A percentile compares a stretch with the other conserved stretches of the same genome.
Evolutionary conservation across 2,329 filamentous ascomycete species (phyloP).

Genomic region (Aspergillus sojae): DNA sequence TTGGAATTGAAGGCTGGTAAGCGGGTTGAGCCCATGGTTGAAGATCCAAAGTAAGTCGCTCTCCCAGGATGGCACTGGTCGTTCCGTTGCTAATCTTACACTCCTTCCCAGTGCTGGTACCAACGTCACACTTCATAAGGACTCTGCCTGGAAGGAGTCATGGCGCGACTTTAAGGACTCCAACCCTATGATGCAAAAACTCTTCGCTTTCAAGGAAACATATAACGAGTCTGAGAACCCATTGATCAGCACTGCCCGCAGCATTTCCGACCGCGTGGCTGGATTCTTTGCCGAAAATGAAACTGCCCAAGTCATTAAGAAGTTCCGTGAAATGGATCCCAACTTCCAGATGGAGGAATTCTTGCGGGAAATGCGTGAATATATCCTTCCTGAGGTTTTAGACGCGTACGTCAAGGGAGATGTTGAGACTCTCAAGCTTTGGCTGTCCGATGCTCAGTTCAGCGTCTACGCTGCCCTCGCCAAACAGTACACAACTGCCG

Average conservation of each 20-base stretch:
- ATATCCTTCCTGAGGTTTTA: conserved; percentile 94
- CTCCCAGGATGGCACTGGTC: conserved; percentile 14
- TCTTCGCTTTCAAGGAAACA: conserved; percentile 81
- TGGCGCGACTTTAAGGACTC: conserved; percentile 94
- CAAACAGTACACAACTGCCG: conserved; percentile 91
- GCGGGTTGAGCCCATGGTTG: conserved; percentile 66
- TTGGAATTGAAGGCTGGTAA: conserved; percentile 60
- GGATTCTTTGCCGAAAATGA: conserved; percentile 99
- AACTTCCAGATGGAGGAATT: conserved; percentile 94
- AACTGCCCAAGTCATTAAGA: conserved; percentile 96
- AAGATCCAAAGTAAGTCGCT: conserved; percentile 79
- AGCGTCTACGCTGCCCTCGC: conserved; percentile 96
- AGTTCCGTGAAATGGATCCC: conserved; percentile 94
- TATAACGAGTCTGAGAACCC: conserved; percentile 99
- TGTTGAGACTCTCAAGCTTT: conserved; percentile 83
- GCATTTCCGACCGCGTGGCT: conserved; percentile 88
- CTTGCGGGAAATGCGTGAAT: conserved; percentile 92
- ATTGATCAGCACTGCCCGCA: conserved; percentile 86
- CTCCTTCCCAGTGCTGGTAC: conserved; percentile 73
- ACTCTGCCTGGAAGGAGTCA: conserved; percentile 96
- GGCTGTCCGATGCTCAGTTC: conserved; percentile 95
- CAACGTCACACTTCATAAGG: conserved; percentile 93
- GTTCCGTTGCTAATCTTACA: conserved; percentile 31
- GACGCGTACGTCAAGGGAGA: conserved; percentile 99
- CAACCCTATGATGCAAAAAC: conserved; percentile 81